Conservation (phyloP, 2,329 filamentous ascomycete genomes). For the Hypocreales sp. region DNA sequence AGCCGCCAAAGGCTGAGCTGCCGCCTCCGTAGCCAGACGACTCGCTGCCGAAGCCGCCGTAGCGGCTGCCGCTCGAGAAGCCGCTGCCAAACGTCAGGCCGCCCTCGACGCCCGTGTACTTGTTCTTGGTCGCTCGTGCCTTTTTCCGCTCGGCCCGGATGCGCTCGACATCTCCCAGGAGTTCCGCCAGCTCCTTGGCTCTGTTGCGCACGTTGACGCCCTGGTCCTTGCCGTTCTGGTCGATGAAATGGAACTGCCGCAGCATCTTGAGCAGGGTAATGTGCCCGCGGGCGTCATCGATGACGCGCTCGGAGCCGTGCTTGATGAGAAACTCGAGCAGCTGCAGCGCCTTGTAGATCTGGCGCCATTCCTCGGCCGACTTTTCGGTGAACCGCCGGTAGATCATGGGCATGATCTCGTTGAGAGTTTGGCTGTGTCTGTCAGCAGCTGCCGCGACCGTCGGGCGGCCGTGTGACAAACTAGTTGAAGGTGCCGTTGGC, state of each 20-base stretch:
- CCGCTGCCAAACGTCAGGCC: constrained; percentile 48
- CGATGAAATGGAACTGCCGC: constrained; percentile 93
- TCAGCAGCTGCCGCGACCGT: constrained; percentile 6
- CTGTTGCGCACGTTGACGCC: constrained; percentile 95
- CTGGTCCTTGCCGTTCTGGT: constrained; percentile 94
- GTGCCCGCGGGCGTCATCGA: constrained; percentile 92
- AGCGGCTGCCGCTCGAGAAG: constrained; percentile 41
- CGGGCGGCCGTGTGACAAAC: constrained; percentile 33
- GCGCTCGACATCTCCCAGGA: constrained; percentile 82
- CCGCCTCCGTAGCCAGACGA: constrained; percentile 50
- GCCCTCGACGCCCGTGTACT: constrained; percentile 90
- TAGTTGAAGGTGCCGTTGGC: constrained; percentile 97
- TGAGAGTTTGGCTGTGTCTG: constrained; percentile 64
- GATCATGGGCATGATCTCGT: constrained; percentile 99
- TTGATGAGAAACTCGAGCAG: constrained; percentile 95
- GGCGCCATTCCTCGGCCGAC: constrained; percentile 92
- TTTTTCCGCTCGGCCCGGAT: constrained; percentile 81
- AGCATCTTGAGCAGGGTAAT: constrained; percentile 96
- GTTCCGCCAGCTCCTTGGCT: constrained; percentile 85
- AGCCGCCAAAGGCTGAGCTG: constrained; percentile 35
- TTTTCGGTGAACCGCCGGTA: constrained; percentile 99
- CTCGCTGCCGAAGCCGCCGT: constrained; percentile 86
- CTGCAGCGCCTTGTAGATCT: constrained; percentile 98
- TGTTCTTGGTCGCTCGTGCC: constrained; percentile 75
- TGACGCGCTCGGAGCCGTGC: constrained; percentile 92